A percentile compares a stretch with the other conserved stretches of the same genome.
These are phyloP conservation scores for Buddleja alternifolia DNA, from an alignment of 257 asterid genomes.

Conservation along the genomic window DNA sequence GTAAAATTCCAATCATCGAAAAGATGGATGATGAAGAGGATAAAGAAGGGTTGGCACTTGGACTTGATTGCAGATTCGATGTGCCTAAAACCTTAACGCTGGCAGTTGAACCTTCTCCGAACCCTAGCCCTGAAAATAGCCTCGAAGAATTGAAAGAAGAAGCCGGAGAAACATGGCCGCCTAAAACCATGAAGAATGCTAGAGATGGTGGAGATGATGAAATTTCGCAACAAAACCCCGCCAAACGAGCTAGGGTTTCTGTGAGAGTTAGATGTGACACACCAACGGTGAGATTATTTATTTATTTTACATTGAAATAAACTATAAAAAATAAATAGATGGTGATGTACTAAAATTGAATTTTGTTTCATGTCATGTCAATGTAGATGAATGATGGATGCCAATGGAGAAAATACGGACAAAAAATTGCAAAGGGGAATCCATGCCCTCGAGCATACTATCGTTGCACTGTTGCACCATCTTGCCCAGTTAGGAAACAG, in stretches of 20 bases:
- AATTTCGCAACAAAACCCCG: slow-evolving; percentile 61
- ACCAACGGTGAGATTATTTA: slow-evolving; percentile 60
- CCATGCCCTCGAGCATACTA: slow-evolving; percentile 99
- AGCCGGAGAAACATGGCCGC: slow-evolving; percentile 50
- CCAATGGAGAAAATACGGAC: slow-evolving; percentile 99
- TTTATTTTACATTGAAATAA: background rate
- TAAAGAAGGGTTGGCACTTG: slow-evolving; percentile 57
- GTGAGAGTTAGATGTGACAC: slow-evolving; percentile 89
- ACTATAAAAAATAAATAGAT: background rate
- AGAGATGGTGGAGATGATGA: slow-evolving; percentile 69
- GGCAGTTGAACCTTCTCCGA: slow-evolving; percentile 36
- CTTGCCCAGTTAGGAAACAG: slow-evolving; percentile 91
- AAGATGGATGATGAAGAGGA: slow-evolving; percentile 29
- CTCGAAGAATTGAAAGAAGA: slow-evolving; percentile 61
- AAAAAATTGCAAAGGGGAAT: slow-evolving; percentile 89
- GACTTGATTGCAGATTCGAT: slow-evolving; percentile 62
- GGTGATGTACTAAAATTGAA: background rate
- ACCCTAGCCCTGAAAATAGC: slow-evolving; percentile 55
- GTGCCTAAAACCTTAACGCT: slow-evolving; percentile 26
- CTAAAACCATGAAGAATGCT: slow-evolving; percentile 43
- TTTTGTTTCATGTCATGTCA: background rate
- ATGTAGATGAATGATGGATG: slow-evolving; percentile 93
- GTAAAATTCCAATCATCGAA: slow-evolving; percentile 29
- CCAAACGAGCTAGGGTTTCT: slow-evolving; percentile 95
- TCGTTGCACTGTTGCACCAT: slow-evolving; percentile 90